Evolutionary conservation across 2,329 filamentous ascomycete species (phyloP), one percentile per base, ranked within the genome.

Genomic region (Fusarium stilboides): DNA sequence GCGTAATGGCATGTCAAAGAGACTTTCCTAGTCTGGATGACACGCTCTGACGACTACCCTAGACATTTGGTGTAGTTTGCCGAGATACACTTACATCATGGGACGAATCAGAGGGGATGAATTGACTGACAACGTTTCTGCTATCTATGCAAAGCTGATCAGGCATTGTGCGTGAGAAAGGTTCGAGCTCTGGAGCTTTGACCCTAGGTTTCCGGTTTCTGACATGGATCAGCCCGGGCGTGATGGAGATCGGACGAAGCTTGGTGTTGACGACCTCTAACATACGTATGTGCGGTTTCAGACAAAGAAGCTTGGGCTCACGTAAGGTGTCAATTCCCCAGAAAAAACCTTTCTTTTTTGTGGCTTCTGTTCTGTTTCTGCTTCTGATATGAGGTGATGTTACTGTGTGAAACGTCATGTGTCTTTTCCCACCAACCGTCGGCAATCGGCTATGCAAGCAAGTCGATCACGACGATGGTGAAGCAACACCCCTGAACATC

Each of bases 391-490:
- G 62, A 70, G 57, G 66, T 70, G 66, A 69, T 69, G 44, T 53
- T 68, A 14, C 33, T 19, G 19, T n/a, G 34, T 43, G 45, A 40
- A 69, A 57, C 65, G 56, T 68, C 65, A 69, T 69, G 65, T 37
- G 47, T 28, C 49, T 62, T 66, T 51, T 52, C 45, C 61, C 49
- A 50, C 49, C 63, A 62, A 66, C 47, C 44, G 45, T 67, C 65
- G 63, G 61, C 34, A 50, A 69, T 63, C 56, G 66, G 66, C 36
- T 62, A 69, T 69, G 66, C 66, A 69, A 52, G 57, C 62, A 62
- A 37, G 56, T 42, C 58, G 66, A 69, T 68, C 63, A 58, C 51
- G 36, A 62, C 17, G 42, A 57, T 47, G 39, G 33, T 43, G 26
- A 44, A 47, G 28, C 17, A 49, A 42, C 46, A 40, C 65, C 60